Base-by-base conservation (phyloP, 805 yeast genomes). In the Middelhovenomyces tepae region DNA sequence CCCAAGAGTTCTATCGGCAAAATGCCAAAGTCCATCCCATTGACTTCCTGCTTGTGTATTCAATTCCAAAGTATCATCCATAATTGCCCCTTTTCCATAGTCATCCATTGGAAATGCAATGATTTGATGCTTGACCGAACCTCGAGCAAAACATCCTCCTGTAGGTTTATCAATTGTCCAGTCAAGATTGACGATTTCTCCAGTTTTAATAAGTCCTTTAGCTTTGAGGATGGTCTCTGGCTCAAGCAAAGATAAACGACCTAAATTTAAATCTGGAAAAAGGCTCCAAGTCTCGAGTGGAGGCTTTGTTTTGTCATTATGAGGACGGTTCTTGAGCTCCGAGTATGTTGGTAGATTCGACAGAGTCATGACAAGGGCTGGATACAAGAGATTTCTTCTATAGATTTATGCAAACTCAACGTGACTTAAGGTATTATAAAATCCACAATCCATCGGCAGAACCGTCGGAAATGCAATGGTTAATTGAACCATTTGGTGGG, bases 1-100 rank as follows among this genome's bases (percentile, higher is more conserved):
- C 16, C 36, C 32, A 23, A 38, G 33, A 9, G 33, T 29, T 10
- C 39, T 43, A 27, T 46, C 47, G 4, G 39, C 37, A 32, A 33
- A 38, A 27, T 46, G 50, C 22, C 50, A 35, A 16, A 46, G 33
- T 3, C 50, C 50, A 28, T 46, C 50, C 47, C 48, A 46, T 32
- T 46, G 50, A 17, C 43, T 36, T 5, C 45, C 37, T 7, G 45
- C 34, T 25, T 46, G 50, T 4, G 49, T 46, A 30, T 46, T 46
- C 20, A 45, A 34, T 11, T 11, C 17, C 22, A 34, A 28, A 28
- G 39, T 45, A 28, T 46, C 50, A 27, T 46, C 50, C 7, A 32
- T 25, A n/a, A n/a, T n/a, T n/a, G n/a, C n/a, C n/a, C n/a, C n/a
- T n/a, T n/a, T n/a, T n/a, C n/a, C 31, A 13, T 23, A 32, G 26